Conservation (phyloP, 257 asterid genomes). For the Sherardia arvensis region DNA sequence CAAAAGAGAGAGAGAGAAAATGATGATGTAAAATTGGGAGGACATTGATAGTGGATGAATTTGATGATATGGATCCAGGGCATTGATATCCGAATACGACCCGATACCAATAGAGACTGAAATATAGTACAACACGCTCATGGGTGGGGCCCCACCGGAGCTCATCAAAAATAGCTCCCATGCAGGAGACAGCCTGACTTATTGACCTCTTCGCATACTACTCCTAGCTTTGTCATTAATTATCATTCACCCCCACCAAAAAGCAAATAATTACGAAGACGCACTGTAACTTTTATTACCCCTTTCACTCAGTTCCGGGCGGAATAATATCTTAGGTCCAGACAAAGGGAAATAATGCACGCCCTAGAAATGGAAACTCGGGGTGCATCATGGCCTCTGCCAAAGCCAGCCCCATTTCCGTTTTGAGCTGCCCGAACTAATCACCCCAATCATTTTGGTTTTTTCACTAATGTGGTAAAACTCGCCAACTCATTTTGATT, state of each 20-base stretch:
- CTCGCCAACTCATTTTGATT: neutral
- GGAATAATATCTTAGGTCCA: slow-evolving; percentile 18
- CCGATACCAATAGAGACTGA: neutral
- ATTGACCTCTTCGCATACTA: slow-evolving; percentile 24
- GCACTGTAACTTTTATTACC: slow-evolving; percentile 7
- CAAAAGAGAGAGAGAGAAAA: neutral
- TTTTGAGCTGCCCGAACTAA: slow-evolving; percentile 10
- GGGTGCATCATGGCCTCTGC: slow-evolving; percentile 47
- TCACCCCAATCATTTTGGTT: neutral
- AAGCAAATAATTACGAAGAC: neutral
- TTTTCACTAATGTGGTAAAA: neutral
- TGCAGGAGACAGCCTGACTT: slow-evolving; percentile 68
- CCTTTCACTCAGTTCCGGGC: neutral
- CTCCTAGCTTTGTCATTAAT: neutral
- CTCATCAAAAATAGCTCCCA: slow-evolving; percentile 40
- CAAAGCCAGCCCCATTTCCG: slow-evolving; percentile 35
- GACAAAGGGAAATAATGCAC: slow-evolving; percentile 59
- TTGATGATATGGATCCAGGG: neutral
- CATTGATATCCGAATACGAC: slow-evolving; percentile 6
- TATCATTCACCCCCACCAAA: neutral
- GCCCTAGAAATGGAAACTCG: slow-evolving; percentile 39
- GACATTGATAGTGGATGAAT: slow-evolving; percentile 2
- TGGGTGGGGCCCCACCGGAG: slow-evolving; percentile 9
- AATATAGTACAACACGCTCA: neutral
- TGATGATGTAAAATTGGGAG: slow-evolving; percentile 7